These are phyloP conservation scores for Cucumis variabilis DNA, from an alignment of 331 rosid species.

Conservation along the genomic window DNA sequence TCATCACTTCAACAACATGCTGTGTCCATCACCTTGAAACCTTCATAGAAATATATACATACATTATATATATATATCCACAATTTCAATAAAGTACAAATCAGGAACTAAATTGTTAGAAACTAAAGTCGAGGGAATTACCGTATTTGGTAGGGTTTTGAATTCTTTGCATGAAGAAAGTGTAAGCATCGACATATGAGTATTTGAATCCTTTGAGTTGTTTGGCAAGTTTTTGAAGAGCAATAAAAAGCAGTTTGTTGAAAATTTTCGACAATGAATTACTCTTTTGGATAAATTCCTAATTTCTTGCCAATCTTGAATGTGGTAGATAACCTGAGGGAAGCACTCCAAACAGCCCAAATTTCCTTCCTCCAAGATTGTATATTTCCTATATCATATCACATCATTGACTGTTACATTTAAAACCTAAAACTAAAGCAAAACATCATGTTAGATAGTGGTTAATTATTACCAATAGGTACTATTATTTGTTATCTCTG, in stretches of 20 bases:
- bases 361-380: background rate
- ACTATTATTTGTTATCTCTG: no score
- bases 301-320: background rate
- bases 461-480: no score
- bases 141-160: constrained; percentile 19
- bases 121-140: background rate
- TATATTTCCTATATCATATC: background rate
- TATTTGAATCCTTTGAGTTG: constrained; percentile 11
- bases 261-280: background rate
- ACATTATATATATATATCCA: no score
- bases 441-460: no score
- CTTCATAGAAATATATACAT: background rate
- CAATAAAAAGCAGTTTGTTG: background rate
- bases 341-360: background rate
- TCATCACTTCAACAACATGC: constrained; percentile 51
- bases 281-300: background rate
- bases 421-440: no score
- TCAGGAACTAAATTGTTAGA: no score
- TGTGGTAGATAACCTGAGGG: background rate
- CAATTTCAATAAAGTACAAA: no score
- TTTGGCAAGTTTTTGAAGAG: background rate
- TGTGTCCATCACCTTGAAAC: constrained; percentile 41
- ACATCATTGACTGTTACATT: no score
- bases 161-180: background rate
- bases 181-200: background rate